A percentile compares a stretch with the other conserved stretches of the same genome.
Conservation (phyloP, 116 monocot genomes). For the Iris pallida region DNA sequence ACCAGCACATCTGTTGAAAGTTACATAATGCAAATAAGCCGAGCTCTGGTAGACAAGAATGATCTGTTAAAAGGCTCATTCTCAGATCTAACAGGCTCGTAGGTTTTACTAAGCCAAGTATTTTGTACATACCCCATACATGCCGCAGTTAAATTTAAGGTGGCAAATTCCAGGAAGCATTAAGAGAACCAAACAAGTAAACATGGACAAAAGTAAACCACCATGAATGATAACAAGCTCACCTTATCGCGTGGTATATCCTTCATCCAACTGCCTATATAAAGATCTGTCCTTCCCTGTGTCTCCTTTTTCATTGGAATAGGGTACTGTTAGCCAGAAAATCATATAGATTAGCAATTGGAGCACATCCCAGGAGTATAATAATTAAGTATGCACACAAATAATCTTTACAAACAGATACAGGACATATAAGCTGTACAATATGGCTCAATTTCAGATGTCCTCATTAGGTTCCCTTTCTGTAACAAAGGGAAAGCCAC, state of each 20-base stretch:
- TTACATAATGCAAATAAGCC: too few relatives aligned
- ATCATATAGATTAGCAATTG: neutral
- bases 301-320: conserved; percentile 83
- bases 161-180: too few relatives aligned
- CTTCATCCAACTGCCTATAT: conserved; percentile 90
- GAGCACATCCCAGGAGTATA: neutral
- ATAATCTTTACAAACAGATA: neutral
- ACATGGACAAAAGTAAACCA: too few relatives aligned
- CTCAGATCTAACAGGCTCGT: too few relatives aligned
- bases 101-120: too few relatives aligned
- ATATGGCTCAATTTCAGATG: neutral
- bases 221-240: conserved; percentile 1
- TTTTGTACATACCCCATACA: too few relatives aligned
- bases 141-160: too few relatives aligned
- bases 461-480: neutral
- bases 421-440: neutral
- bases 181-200: too few relatives aligned
- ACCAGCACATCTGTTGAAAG: too few relatives aligned
- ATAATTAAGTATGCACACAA: neutral
- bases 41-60: too few relatives aligned
- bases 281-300: conserved; percentile 86
- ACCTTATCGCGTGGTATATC: conserved; percentile 84
- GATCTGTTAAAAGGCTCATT: too few relatives aligned
- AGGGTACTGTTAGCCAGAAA: conserved; percentile 59
- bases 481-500: neutral